Evolutionary conservation across 768 basidiomycete genomes (phyloP).

Genomic region (Hydnomerulius pinastri): DNA sequence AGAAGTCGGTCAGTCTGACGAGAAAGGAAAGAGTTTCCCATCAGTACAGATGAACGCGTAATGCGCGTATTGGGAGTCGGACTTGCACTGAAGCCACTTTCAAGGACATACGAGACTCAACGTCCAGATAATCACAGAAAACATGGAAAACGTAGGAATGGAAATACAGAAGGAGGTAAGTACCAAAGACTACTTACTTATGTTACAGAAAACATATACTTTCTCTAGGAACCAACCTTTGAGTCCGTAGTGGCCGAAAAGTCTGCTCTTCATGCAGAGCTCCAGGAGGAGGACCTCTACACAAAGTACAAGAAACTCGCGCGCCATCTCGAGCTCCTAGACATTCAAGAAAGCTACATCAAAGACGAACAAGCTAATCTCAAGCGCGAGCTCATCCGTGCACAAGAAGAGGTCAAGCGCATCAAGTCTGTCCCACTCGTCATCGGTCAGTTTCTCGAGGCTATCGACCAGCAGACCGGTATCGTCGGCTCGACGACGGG

Average conservation of each 20-base stretch:
- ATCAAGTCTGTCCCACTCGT: constrained; percentile 98
- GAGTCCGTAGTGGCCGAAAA: constrained; percentile 88
- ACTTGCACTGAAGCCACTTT: constrained; percentile 5
- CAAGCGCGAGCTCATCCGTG: constrained; percentile 96
- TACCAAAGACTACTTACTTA: constrained; percentile 9
- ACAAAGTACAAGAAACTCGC: constrained; percentile 97
- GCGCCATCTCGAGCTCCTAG: constrained; percentile 93
- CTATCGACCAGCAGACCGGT: constrained; percentile 95
- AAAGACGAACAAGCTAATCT: constrained; percentile 98
- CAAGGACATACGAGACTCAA: constrained; percentile 2
- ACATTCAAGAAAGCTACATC: constrained; percentile 94
- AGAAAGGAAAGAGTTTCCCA: constrained; percentile 34
- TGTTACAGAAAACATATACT: not conserved
- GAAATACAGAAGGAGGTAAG: constrained; percentile 78
- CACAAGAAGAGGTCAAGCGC: constrained; percentile 99
- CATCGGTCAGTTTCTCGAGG: constrained; percentile 98
- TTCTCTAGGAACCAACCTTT: constrained; percentile 81
- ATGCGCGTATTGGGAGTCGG: constrained; percentile 20
- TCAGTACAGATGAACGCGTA: constrained; percentile 27
- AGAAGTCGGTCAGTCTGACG: not conserved
- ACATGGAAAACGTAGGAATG: constrained; percentile 91
- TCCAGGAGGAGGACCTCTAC: constrained; percentile 92
- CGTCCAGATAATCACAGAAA: constrained; percentile 20
- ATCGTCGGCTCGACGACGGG: constrained; percentile 99
- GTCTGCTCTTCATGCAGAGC: constrained; percentile 79